Conservation (phyloP, 2,329 filamentous ascomycete species). For the Diaporthe ampelina region DNA sequence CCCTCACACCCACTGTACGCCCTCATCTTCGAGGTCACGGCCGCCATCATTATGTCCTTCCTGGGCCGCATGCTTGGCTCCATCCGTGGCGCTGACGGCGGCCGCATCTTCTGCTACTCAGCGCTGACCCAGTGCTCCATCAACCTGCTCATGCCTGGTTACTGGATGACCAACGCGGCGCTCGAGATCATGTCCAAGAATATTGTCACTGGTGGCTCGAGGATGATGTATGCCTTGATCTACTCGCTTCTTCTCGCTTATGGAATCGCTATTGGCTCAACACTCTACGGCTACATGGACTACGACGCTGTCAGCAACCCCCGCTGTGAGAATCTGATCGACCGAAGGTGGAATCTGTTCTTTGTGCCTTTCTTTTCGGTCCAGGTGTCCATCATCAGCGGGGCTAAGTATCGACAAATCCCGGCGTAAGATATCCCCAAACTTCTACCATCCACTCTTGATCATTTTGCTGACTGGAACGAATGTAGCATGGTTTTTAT, state of each 20-base stretch:
- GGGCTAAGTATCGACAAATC: constrained; percentile 15
- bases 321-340: constrained; percentile 9
- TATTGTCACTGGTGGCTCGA: constrained; percentile 22
- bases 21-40: constrained; percentile 23
- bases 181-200: constrained; percentile 28
- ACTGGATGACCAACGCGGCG: constrained; percentile 26
- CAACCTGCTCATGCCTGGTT: constrained; percentile 29
- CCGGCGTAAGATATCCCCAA: neutral
- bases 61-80: constrained; percentile 26
- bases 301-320: constrained; percentile 28
- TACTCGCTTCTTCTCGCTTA: constrained; percentile 14
- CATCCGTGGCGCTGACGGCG: neutral
- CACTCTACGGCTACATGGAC: constrained; percentile 17
- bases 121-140: constrained; percentile 28
- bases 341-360: constrained; percentile 13
- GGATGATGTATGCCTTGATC: constrained; percentile 25
- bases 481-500: constrained; percentile 2
- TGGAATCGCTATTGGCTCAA: constrained; percentile 18
- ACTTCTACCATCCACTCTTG: no score
- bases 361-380: constrained; percentile 19
- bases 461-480: neutral
- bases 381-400: constrained; percentile 14
- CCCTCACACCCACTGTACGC: constrained; percentile 21
- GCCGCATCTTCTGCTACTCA: constrained; percentile 24
- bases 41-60: constrained; percentile 12